These are phyloP conservation scores for Saccharomyces cerevisiae DNA, from an alignment of 805 yeast species.

Conservation along the genomic window DNA sequence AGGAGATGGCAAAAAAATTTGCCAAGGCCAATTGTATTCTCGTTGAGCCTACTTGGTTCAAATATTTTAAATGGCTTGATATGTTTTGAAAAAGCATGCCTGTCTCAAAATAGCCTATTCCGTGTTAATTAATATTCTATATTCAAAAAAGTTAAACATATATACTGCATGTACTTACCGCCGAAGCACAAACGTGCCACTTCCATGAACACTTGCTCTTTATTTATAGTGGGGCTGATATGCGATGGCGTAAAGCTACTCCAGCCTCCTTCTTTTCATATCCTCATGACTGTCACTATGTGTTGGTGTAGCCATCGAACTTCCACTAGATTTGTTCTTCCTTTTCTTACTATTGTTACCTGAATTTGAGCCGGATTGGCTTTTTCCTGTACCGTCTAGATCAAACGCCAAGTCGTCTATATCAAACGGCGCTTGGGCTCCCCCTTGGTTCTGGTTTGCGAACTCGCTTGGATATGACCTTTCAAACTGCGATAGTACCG, in stretches of 20 bases:
- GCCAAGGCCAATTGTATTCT: slow-evolving; percentile 64
- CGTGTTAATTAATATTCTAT: background rate
- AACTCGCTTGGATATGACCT: slow-evolving; percentile 29
- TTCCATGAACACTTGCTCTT: background rate
- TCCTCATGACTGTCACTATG: slow-evolving; percentile 27
- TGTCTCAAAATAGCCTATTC: background rate
- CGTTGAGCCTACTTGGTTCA: slow-evolving; percentile 87
- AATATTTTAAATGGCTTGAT: slow-evolving; percentile 51
- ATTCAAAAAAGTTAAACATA: background rate
- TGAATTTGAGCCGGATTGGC: slow-evolving; percentile 9
- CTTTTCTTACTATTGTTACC: slow-evolving; percentile 20
- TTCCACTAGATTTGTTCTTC: slow-evolving; percentile 26
- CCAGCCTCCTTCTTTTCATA: slow-evolving; percentile 28
- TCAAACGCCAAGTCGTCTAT: slow-evolving; percentile 32
- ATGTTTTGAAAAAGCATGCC: slow-evolving; percentile 25
- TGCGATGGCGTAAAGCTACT: slow-evolving; percentile 6
- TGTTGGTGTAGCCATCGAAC: slow-evolving; percentile 30
- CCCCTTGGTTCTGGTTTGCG: slow-evolving; percentile 18
- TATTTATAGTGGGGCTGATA: background rate
- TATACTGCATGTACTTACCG: background rate
- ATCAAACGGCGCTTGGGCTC: slow-evolving; percentile 10
- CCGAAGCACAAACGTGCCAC: background rate
- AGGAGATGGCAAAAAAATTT: slow-evolving; percentile 26
- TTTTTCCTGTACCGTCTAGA: slow-evolving; percentile 29
- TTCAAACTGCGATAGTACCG: slow-evolving; percentile 27